Conservation (phyloP, 306 rosid species). For the Oemleria cerasiformis region DNA sequence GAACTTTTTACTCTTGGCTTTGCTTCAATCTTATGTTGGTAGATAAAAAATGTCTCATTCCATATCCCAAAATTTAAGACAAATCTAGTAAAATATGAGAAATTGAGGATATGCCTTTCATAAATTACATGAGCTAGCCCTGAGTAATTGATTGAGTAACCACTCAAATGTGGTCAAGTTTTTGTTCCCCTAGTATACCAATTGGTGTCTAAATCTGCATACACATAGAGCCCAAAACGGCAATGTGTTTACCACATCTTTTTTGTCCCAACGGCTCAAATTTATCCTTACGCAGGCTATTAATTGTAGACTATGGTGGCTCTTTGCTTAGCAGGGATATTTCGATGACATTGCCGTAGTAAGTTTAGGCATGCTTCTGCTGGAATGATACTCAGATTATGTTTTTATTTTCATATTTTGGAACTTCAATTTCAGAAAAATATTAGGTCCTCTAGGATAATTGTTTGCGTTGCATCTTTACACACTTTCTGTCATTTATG, state of each 20-base stretch:
- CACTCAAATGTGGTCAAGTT: neutral
- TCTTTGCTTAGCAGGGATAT: neutral
- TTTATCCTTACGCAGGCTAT: no score
- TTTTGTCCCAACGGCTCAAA: neutral
- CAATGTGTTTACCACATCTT: neutral
- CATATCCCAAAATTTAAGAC: neutral
- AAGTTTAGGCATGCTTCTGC: neutral
- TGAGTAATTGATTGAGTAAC: neutral
- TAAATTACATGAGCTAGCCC: slow-evolving; percentile 2
- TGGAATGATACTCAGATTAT: neutral
- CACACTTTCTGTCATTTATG: neutral
- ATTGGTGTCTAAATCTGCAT: neutral
- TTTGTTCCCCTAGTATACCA: neutral
- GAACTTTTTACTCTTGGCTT: neutral
- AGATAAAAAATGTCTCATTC: neutral
- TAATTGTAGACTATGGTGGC: neutral
- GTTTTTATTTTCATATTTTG: slow-evolving; percentile 1
- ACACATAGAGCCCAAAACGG: neutral
- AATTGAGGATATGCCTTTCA: neutral
- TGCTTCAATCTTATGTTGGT: slow-evolving; percentile 3
- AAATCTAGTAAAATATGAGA: neutral
- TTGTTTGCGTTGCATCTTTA: neutral
- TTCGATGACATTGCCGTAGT: neutral
- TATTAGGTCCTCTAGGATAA: neutral
- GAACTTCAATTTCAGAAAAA: neutral